A percentile compares a stretch with the other conserved stretches of the same genome.
Evolutionary conservation across 164 flowering plant species (phyloP).

Genomic region (Vitis labrusca): DNA sequence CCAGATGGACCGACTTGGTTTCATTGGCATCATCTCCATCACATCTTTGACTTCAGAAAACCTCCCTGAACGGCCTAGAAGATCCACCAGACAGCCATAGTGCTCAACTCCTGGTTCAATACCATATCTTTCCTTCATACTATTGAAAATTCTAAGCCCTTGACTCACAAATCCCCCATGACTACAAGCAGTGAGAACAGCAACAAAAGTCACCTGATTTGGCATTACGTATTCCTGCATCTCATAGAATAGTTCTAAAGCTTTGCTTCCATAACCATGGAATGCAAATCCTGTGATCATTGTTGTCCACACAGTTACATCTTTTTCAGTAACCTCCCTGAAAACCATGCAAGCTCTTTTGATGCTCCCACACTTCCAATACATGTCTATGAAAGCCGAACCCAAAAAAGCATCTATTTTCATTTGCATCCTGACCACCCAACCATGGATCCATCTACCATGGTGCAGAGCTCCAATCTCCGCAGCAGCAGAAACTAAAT

Average conservation of each 20-base stretch:
- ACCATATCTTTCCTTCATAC: conserved; percentile 38
- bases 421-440: conserved; percentile 26
- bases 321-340: conserved; percentile 26
- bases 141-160: conserved; percentile 32
- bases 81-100: conserved; percentile 58
- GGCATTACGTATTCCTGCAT: conserved; percentile 43
- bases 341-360: conserved; percentile 40
- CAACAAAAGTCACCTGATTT: conserved; percentile 45
- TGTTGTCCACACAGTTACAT: conserved; percentile 55
- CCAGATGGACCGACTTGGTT: conserved; percentile 52
- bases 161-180: conserved; percentile 47
- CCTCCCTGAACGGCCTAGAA: conserved; percentile 48
- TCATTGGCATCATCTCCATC: conserved; percentile 47
- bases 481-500: conserved; percentile 33
- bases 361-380: conserved; percentile 57
- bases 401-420: conserved; percentile 39
- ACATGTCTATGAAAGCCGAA: conserved; percentile 54
- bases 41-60: conserved; percentile 38
- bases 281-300: conserved; percentile 57
- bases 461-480: conserved; percentile 30
- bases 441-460: conserved; percentile 50
- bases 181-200: conserved; percentile 53
- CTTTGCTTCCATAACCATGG: conserved; percentile 47
- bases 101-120: conserved; percentile 48
- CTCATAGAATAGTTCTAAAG: conserved; percentile 34